Evolutionary conservation across 2,329 filamentous ascomycete species (phyloP).

Genomic region (Trichoderma hamatum): DNA sequence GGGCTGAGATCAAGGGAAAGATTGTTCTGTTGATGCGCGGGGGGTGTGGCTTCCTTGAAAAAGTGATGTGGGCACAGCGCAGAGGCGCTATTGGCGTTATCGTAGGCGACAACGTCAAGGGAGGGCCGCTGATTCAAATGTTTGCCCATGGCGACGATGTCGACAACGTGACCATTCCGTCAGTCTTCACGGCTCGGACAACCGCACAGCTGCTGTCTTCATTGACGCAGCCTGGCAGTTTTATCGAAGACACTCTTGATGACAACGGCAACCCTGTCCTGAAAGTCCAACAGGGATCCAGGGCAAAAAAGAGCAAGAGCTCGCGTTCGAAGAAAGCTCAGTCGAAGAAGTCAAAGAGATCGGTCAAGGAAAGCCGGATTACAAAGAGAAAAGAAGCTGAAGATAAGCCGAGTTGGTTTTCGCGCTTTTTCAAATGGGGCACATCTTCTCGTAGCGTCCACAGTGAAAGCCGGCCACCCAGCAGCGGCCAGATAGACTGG

Average conservation of each 20-base stretch:
- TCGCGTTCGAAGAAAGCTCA: slow-evolving; percentile 36
- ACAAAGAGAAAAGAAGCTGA: slow-evolving; percentile 34
- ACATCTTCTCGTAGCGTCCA: slow-evolving; percentile 37
- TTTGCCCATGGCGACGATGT: slow-evolving; percentile 91
- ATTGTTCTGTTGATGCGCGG: slow-evolving; percentile 89
- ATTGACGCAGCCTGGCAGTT: slow-evolving; percentile 72
- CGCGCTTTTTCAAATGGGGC: slow-evolving; percentile 45
- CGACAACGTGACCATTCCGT: slow-evolving; percentile 90
- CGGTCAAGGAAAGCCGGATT: slow-evolving; percentile 35
- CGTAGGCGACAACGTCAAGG: slow-evolving; percentile 89
- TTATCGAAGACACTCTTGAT: slow-evolving; percentile 61
- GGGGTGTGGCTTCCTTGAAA: slow-evolving; percentile 94
- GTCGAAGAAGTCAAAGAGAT: slow-evolving; percentile 17
- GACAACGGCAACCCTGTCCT: slow-evolving; percentile 61
- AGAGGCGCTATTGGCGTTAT: slow-evolving; percentile 88
- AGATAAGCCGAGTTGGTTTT: slow-evolving; percentile 46
- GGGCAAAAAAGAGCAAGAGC: slow-evolving; percentile 42
- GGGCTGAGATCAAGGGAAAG: slow-evolving; percentile 90
- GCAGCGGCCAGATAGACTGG: slow-evolving; percentile 76
- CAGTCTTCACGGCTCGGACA: slow-evolving; percentile 91
- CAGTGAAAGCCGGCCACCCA: slow-evolving; percentile 67
- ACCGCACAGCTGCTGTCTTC: slow-evolving; percentile 92
- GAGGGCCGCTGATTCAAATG: slow-evolving; percentile 92
- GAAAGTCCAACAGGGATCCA: slow-evolving; percentile 56
- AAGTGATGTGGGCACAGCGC: slow-evolving; percentile 94